Evolutionary conservation across 2,329 filamentous ascomycete species (phyloP).

Genomic region (Aureobasidium sp.): DNA sequence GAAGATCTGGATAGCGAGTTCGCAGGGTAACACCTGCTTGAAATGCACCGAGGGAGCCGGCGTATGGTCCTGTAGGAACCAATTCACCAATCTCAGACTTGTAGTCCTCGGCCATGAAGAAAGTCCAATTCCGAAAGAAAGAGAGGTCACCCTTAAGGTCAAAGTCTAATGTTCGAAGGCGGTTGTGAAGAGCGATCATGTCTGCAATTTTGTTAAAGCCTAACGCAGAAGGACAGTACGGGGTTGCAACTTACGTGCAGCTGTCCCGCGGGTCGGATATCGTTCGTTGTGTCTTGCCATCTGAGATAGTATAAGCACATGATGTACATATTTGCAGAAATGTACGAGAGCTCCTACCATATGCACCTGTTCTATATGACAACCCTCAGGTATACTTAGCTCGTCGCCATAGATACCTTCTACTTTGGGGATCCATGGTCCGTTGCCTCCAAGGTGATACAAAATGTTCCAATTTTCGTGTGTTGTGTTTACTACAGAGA

Average conservation of each 20-base stretch:
- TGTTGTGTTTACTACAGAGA: neutral
- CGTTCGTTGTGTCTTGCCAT: slow-evolving; percentile 52
- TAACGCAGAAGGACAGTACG: neutral
- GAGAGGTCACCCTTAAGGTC: slow-evolving; percentile 43
- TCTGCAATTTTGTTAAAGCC: slow-evolving; percentile 24
- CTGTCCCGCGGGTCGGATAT: slow-evolving; percentile 42
- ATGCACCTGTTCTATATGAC: slow-evolving; percentile 50
- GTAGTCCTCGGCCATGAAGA: slow-evolving; percentile 42
- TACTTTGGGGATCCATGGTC: slow-evolving; percentile 48
- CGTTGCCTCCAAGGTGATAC: slow-evolving; percentile 49
- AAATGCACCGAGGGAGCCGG: slow-evolving; percentile 48
- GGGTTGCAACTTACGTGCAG: slow-evolving; percentile 32
- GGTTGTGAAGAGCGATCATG: slow-evolving; percentile 42
- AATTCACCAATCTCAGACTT: slow-evolving; percentile 44
- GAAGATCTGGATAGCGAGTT: slow-evolving; percentile 46
- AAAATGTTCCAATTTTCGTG: slow-evolving; percentile 40
- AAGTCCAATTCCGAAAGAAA: slow-evolving; percentile 49
- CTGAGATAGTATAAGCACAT: slow-evolving; percentile 25
- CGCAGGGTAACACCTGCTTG: slow-evolving; percentile 47
- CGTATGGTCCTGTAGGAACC: slow-evolving; percentile 49
- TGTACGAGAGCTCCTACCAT: slow-evolving; percentile 36
- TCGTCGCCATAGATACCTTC: slow-evolving; percentile 35
- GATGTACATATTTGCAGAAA: slow-evolving; percentile 11
- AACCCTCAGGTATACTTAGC: slow-evolving; percentile 41
- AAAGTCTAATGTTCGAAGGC: slow-evolving; percentile 37